Base-by-base conservation (phyloP, 768 basidiomycete genomes). In the Phylloporus scabripes region DNA sequence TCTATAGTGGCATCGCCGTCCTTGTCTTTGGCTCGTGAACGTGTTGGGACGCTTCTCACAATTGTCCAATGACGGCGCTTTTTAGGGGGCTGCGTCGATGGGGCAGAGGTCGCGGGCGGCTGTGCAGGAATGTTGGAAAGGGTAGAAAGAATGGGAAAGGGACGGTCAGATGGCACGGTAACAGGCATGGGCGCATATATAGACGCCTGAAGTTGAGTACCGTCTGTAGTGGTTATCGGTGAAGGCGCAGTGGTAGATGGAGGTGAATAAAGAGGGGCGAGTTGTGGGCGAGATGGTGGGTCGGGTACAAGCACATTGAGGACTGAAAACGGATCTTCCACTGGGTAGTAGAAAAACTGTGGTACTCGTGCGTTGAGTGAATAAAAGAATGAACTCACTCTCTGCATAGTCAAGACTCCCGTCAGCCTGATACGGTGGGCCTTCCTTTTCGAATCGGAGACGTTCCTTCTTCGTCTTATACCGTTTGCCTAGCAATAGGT, bases 391-490 rank as follows among this genome's bases (percentile, higher is more conserved):
- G 24, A 1, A 69, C 81, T 36, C 59, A 87, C 86, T 79, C 64
- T 87, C 79, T 21, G 74, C 56, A 56, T 87, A 88, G 65, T 87
- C 81, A 28, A 90, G 69, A 63, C 87, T 89, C n/a, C 87, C 87
- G 60, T 91, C 87, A n/a, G 78, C 61, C 6, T 72, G 71, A 20
- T 75, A 74, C 0, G 87, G 88, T 15, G 83, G 85, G 0, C 87
- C 87, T 51, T 82, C 80, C 51, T 79, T 83, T 59, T 90, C 88
- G 39, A 89, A 75, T n/a, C 84, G 74, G 49, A 88, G 57, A 9
- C 87, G 74, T 55, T 91, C 87, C 58, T 85, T 89, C 72, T 91
- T 91, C 1, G 87, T 89, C 48, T 78, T 79, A 60, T 89, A 88
- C 11, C 80, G 77, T 57, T 88, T 89, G 17, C 85, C 87, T 87